Percentiles rank a stretch among this genome's conserved stretches.
phyloP scores from a whole-genome alignment of 768 basidiomycete genomes.

The Mycena filopes region DNA sequence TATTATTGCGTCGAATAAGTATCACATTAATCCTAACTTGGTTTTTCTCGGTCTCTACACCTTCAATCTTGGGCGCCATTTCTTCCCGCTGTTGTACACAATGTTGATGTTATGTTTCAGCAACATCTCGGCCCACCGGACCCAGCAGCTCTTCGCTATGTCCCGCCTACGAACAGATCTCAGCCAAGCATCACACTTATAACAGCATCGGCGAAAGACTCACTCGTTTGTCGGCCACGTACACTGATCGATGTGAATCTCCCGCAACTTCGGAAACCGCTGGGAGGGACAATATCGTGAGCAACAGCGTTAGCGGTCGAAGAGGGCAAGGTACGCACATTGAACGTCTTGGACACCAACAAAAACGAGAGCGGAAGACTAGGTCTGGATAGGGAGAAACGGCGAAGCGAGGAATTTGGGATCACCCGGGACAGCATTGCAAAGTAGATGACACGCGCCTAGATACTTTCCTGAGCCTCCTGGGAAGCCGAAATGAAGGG shows the following conservation, averaged over 20 bases:
- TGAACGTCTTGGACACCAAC: background rate
- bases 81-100: conserved; percentile 21
- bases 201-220: background rate
- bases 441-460: background rate
- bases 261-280: conserved; percentile 16
- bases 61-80: conserved; percentile 24
- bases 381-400: background rate
- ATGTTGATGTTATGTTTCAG: conserved; percentile 14
- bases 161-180: conserved; percentile 1
- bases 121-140: conserved; percentile 20
- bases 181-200: no score
- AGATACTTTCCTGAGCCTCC: no score
- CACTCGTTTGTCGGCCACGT: conserved; percentile 27
- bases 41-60: no score
- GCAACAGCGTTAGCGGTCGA: no score
- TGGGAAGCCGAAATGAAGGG: no score
- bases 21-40: no score
- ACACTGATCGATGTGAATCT: conserved; percentile 3
- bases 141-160: conserved; percentile 28
- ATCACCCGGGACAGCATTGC: background rate
- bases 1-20: no score
- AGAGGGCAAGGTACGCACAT: background rate
- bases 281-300: background rate
- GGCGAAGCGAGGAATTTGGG: no score
- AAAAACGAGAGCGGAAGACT: background rate